A percentile compares a stretch with the other conserved stretches of the same genome.
Conservation (phyloP, 2,329 filamentous ascomycete genomes). For the Zarea fungicola region DNA sequence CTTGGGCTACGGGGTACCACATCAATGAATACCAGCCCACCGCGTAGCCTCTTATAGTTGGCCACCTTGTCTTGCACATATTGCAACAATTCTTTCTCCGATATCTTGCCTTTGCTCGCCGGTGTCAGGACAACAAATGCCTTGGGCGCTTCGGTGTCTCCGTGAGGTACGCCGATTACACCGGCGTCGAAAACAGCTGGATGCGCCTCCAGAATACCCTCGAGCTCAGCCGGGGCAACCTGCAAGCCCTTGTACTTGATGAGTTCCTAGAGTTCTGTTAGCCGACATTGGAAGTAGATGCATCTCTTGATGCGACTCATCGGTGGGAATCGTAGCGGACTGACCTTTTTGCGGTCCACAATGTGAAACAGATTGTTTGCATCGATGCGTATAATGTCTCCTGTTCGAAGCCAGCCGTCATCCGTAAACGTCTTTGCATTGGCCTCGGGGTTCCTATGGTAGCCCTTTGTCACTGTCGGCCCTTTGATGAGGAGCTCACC, state of each 20-base stretch:
- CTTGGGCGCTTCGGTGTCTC: conserved; percentile 44
- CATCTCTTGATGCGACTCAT: neutral
- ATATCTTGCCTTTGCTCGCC: conserved; percentile 19
- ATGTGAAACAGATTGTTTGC: conserved; percentile 63
- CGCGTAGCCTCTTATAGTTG: conserved; percentile 60
- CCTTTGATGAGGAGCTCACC: conserved; percentile 66
- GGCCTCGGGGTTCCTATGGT: conserved; percentile 62
- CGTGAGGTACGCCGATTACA: conserved; percentile 52
- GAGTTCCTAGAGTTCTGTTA: conserved; percentile 43
- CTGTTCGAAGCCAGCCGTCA: conserved; percentile 68
- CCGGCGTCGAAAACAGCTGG: conserved; percentile 50
- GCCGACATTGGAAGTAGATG: neutral
- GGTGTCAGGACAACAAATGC: conserved; percentile 28
- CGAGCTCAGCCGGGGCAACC: conserved; percentile 62
- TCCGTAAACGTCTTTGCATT: conserved; percentile 53
- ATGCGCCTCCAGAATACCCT: conserved; percentile 37
- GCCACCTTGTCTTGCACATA: conserved; percentile 31
- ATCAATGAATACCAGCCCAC: conserved; percentile 62
- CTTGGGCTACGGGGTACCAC: conserved; percentile 61
- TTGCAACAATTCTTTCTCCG: conserved; percentile 21
- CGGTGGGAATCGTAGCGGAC: neutral
- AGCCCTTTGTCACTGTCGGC: conserved; percentile 67
- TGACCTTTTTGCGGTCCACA: conserved; percentile 69
- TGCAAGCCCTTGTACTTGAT: conserved; percentile 56
- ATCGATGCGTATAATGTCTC: conserved; percentile 71